A percentile compares a stretch with the other conserved stretches of the same genome.
Conservation (phyloP, 179 eudicot genomes). For the Vitellaria paradoxa region DNA sequence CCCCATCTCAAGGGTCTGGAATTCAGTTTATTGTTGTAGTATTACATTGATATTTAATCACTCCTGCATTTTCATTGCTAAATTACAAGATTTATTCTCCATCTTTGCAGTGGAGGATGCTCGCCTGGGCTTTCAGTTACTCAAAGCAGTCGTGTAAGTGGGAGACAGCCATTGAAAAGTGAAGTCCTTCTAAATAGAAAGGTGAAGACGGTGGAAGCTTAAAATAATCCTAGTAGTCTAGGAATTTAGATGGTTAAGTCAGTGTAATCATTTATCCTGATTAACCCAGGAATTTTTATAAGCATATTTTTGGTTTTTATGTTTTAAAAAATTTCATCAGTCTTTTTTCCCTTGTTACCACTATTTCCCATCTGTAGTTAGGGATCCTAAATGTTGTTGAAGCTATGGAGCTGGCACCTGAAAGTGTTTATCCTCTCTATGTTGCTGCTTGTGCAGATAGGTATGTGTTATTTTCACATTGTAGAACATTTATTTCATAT, state of each 20-base stretch:
- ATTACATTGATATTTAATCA: not conserved
- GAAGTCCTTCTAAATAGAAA: slow-evolving; percentile 60
- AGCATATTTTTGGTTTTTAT: not conserved
- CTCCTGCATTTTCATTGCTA: not conserved
- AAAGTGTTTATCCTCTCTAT: slow-evolving; percentile 71
- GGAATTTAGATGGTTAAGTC: slow-evolving; percentile 8
- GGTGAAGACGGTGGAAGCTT: slow-evolving; percentile 38
- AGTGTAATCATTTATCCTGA: not conserved
- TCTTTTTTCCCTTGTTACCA: not conserved
- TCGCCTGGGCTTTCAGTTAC: slow-evolving; percentile 81
- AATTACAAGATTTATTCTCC: slow-evolving; percentile 1
- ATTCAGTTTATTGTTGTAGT: slow-evolving; percentile 11
- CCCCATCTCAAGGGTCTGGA: slow-evolving; percentile 65
- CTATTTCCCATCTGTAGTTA: slow-evolving; percentile 38
- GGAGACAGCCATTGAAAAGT: slow-evolving; percentile 52
- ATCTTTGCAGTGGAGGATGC: slow-evolving; percentile 56
- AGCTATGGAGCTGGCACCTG: slow-evolving; percentile 70
- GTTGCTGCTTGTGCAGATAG: slow-evolving; percentile 76
- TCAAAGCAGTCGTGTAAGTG: slow-evolving; percentile 74
- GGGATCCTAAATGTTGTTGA: slow-evolving; percentile 80
- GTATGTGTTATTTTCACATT: slow-evolving; percentile 32
- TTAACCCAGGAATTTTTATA: not conserved
- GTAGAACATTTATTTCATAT: slow-evolving; percentile 3
- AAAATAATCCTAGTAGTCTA: not conserved
- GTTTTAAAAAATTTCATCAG: not conserved